Evolutionary conservation across 495 filamentous ascomycete species (phyloP).

Genomic region (Peziza echinospora): DNA sequence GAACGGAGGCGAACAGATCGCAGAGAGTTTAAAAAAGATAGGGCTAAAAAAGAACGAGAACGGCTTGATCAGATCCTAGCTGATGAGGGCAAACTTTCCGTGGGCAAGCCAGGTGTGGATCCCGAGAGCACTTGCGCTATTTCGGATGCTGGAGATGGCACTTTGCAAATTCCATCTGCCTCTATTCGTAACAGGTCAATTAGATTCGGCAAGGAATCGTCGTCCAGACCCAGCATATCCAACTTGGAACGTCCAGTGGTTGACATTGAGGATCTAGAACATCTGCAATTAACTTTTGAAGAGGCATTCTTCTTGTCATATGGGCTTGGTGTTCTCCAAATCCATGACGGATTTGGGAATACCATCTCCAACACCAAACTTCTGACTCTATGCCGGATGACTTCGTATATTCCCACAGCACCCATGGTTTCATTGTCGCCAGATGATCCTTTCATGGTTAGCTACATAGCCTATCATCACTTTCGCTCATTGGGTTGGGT

Average conservation of each 20-base stretch:
- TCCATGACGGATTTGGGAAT: slow-evolving; percentile 35
- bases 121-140: neutral
- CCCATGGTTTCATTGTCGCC: slow-evolving; percentile 24
- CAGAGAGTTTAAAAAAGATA: slow-evolving; percentile 63
- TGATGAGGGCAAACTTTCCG: slow-evolving; percentile 24
- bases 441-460: slow-evolving; percentile 66
- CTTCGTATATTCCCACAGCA: slow-evolving; percentile 43
- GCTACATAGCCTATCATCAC: slow-evolving; percentile 84
- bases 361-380: slow-evolving; percentile 31
- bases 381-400: slow-evolving; percentile 39
- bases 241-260: slow-evolving; percentile 2
- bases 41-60: slow-evolving; percentile 65
- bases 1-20: slow-evolving; percentile 54
- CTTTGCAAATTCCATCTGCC: too few species aligned
- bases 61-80: slow-evolving; percentile 49
- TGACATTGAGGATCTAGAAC: slow-evolving; percentile 53
- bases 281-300: slow-evolving; percentile 71
- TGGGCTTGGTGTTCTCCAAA: slow-evolving; percentile 50
- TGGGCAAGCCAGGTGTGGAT: slow-evolving; percentile 19
- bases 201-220: neutral
- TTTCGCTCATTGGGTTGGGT: slow-evolving; percentile 95
- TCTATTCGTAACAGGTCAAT: neutral
- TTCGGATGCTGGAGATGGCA: neutral
- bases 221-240: slow-evolving; percentile 2
- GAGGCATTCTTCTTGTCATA: slow-evolving; percentile 86